A percentile compares a stretch with the other conserved stretches of the same genome.
phyloP scores from a whole-genome alignment of 768 basidiomycete species.

The Phylloporus sp. region DNA sequence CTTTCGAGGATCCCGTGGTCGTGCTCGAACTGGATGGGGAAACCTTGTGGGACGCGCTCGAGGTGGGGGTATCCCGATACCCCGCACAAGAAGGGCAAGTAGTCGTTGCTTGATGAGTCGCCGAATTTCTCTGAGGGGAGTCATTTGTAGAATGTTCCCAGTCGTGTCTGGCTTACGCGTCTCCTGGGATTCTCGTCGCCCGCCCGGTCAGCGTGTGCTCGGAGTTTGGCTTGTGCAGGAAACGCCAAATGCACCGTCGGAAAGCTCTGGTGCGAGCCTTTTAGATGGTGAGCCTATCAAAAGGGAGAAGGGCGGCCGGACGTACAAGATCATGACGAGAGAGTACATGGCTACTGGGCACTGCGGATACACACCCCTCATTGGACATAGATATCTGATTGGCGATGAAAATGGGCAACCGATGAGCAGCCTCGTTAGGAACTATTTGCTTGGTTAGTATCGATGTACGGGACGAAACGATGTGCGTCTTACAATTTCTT shows the following conservation, averaged over 20 bases:
- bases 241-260: not conserved
- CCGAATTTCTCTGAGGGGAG: not conserved
- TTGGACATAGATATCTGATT: slow-evolving; percentile 58
- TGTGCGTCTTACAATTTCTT: not conserved
- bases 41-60: slow-evolving; percentile 73
- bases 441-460: slow-evolving; percentile 65
- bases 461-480: not conserved
- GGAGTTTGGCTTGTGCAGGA: not conserved
- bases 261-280: slow-evolving; percentile 3
- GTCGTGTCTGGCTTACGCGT: not conserved
- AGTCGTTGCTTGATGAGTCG: not conserved
- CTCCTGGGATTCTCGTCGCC: not conserved
- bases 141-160: not conserved
- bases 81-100: slow-evolving; percentile 76
- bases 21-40: slow-evolving; percentile 75
- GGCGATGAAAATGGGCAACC: slow-evolving; percentile 76
- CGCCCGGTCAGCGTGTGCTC: not conserved
- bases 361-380: slow-evolving; percentile 68
- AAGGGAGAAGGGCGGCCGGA: slow-evolving; percentile 38
- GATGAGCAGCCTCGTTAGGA: slow-evolving; percentile 51
- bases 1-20: slow-evolving; percentile 79
- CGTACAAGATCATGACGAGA: slow-evolving; percentile 40
- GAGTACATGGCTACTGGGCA: slow-evolving; percentile 79
- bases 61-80: slow-evolving; percentile 27
- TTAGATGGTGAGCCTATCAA: slow-evolving; percentile 48